phyloP scores from a whole-genome alignment of 2,329 filamentous ascomycete genomes.

The Zasmidium angulare region DNA sequence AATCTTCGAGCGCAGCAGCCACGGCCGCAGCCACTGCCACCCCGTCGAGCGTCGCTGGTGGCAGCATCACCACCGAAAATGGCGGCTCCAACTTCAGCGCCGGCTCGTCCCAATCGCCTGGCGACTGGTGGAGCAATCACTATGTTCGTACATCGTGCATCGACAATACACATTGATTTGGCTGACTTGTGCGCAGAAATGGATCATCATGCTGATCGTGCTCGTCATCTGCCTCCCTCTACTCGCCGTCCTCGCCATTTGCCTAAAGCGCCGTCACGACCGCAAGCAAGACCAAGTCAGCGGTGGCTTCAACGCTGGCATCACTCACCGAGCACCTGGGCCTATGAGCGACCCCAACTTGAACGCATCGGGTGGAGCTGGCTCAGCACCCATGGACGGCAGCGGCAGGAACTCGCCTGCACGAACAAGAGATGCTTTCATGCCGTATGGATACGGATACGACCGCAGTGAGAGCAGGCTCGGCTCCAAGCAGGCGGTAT shows the following conservation, averaged over 20 bases:
- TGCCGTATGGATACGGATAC: slow-evolving; percentile 37
- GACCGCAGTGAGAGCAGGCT: slow-evolving; percentile 27
- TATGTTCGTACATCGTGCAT: slow-evolving; percentile 19
- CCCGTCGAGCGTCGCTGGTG: not conserved
- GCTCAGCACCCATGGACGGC: slow-evolving; percentile 5
- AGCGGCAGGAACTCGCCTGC: slow-evolving; percentile 29
- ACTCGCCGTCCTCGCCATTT: slow-evolving; percentile 66
- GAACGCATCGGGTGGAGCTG: slow-evolving; percentile 11
- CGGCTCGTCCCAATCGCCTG: slow-evolving; percentile 16
- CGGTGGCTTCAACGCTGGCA: slow-evolving; percentile 37
- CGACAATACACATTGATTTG: not conserved
- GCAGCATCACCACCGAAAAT: not conserved
- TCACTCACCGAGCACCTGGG: slow-evolving; percentile 31
- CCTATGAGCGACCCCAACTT: slow-evolving; percentile 18
- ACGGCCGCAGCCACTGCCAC: slow-evolving; percentile 1
- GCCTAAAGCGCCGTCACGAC: slow-evolving; percentile 72
- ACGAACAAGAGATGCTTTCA: slow-evolving; percentile 33
- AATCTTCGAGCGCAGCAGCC: slow-evolving; percentile 6
- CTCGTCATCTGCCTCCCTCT: slow-evolving; percentile 67
- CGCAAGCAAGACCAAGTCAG: slow-evolving; percentile 59
- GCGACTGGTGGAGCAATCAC: slow-evolving; percentile 28
- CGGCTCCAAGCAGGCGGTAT: slow-evolving; percentile 5
- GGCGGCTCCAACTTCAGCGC: slow-evolving; percentile 22
- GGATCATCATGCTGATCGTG: slow-evolving; percentile 78
- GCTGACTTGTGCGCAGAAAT: slow-evolving; percentile 48